Conservation (phyloP, 2,329 filamentous ascomycete genomes). For the Eutypa lata region DNA sequence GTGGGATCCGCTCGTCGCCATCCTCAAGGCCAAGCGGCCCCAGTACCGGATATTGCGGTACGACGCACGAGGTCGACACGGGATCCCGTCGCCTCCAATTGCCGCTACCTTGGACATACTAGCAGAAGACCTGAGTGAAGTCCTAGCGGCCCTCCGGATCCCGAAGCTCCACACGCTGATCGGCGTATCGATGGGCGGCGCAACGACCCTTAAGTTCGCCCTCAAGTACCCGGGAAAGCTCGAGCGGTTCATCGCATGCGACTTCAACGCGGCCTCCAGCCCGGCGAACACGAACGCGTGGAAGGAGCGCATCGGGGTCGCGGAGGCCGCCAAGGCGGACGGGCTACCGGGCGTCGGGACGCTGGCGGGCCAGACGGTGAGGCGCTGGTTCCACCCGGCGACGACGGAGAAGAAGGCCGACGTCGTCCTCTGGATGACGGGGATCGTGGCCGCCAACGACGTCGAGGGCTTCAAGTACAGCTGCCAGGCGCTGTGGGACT, state of each 20-base stretch:
- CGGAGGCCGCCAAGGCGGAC: conserved; percentile 49
- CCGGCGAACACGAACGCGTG: conserved; percentile 74
- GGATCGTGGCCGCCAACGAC: conserved; percentile 68
- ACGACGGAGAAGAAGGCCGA: conserved; percentile 43
- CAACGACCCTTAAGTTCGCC: conserved; percentile 70
- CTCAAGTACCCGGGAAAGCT: conserved; percentile 79
- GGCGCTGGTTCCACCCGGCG: conserved; percentile 72
- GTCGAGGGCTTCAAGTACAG: conserved; percentile 66
- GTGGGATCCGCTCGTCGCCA: conserved; percentile 71
- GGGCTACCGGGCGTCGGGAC: conserved; percentile 57
- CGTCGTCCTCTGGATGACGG: conserved; percentile 54
- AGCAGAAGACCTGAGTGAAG: conserved; percentile 60
- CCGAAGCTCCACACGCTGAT: conserved; percentile 63
- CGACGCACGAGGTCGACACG: conserved; percentile 67
- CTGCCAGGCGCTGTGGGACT: conserved; percentile 69
- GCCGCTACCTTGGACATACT: conserved; percentile 63
- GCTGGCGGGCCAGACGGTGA: conserved; percentile 68
- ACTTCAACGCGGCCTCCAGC: conserved; percentile 74
- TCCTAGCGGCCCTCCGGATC: conserved; percentile 70
- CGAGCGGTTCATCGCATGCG: conserved; percentile 76
- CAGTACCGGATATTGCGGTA: conserved; percentile 74
- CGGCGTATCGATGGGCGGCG: conserved; percentile 79
- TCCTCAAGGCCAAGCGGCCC: conserved; percentile 58
- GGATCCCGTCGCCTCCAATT: conserved; percentile 41
- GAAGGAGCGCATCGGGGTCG: conserved; percentile 70